A percentile compares a stretch with the other conserved stretches of the same genome.
phyloP scores from a whole-genome alignment of 352 stramenopile species.

The Globisporangium polare region DNA sequence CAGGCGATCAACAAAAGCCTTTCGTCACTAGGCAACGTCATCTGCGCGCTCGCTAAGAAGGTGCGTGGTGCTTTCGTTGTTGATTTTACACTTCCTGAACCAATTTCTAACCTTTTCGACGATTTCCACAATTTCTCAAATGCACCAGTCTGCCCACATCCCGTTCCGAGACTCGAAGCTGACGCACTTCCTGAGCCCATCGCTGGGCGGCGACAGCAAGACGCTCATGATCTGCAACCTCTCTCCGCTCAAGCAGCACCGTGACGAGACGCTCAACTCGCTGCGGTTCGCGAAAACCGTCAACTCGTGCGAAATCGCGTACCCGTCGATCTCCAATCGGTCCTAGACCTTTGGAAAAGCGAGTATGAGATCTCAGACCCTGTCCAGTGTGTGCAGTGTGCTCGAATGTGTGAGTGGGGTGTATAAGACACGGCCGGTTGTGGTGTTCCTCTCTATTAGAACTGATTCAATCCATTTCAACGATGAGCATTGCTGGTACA shows the following conservation, averaged over 20 bases:
- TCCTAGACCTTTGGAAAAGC: conserved; percentile 1
- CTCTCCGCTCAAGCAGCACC: conserved; percentile 66
- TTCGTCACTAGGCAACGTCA: conserved; percentile 79
- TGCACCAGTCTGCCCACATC: conserved; percentile 56
- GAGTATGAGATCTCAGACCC: not conserved
- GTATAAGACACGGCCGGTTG: no score
- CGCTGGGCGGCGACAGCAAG: conserved; percentile 83
- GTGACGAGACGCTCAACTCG: conserved; percentile 84
- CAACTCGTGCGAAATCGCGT: conserved; percentile 84
- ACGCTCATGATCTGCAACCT: conserved; percentile 91
- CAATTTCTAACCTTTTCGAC: not conserved
- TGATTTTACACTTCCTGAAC: not conserved
- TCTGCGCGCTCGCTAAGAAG: conserved; percentile 80
- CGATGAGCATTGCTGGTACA: no score
- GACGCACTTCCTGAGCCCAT: conserved; percentile 83
- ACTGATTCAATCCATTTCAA: no score
- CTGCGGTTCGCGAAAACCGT: conserved; percentile 87
- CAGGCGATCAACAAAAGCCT: conserved; percentile 88
- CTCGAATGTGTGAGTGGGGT: not conserved
- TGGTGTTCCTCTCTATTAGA: no score
- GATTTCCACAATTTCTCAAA: not conserved
- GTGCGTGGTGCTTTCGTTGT: conserved; percentile 21
- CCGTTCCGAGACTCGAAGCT: conserved; percentile 90
- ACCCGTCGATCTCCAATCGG: conserved; percentile 50
- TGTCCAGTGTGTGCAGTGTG: not conserved